Evolutionary conservation across 2,329 filamentous ascomycete genomes (phyloP).

Genomic region (Emmonsiellopsis sp.): DNA sequence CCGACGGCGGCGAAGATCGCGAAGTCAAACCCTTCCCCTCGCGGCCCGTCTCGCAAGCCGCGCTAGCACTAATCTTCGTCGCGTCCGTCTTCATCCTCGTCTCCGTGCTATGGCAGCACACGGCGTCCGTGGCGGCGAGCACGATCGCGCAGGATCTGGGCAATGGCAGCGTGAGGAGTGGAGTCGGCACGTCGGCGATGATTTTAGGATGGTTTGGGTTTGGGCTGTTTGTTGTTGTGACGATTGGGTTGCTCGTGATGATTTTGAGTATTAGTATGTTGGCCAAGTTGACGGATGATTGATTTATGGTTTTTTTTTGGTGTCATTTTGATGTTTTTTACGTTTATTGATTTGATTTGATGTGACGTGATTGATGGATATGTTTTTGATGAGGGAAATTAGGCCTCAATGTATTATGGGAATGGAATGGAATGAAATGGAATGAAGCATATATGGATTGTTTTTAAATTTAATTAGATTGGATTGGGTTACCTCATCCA

Average conservation of each 20-base stretch:
- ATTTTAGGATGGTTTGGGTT: conserved; percentile 97
- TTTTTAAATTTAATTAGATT: too few species aligned
- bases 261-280: conserved; percentile 84
- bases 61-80: conserved; percentile 78
- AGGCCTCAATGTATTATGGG: too few species aligned
- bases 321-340: not conserved
- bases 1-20: conserved; percentile 69
- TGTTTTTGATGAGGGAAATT: too few species aligned
- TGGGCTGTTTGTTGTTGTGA: conserved; percentile 84
- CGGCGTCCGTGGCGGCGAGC: conserved; percentile 87
- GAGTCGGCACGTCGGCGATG: conserved; percentile 91
- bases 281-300: conserved; percentile 45
- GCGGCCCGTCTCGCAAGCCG: conserved; percentile 82
- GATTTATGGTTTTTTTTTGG: conserved; percentile 3
- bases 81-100: conserved; percentile 57
- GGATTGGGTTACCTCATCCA: too few species aligned
- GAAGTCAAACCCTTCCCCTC: conserved; percentile 93
- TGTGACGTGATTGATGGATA: not conserved
- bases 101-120: conserved; percentile 59
- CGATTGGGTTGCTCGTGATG: conserved; percentile 90
- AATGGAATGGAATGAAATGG: too few species aligned
- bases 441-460: too few species aligned
- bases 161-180: conserved; percentile 77
- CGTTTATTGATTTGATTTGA: not conserved
- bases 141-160: conserved; percentile 88